Base-by-base conservation (phyloP, 2,329 filamentous ascomycete species). In the Mycosphaerella arachidis region DNA sequence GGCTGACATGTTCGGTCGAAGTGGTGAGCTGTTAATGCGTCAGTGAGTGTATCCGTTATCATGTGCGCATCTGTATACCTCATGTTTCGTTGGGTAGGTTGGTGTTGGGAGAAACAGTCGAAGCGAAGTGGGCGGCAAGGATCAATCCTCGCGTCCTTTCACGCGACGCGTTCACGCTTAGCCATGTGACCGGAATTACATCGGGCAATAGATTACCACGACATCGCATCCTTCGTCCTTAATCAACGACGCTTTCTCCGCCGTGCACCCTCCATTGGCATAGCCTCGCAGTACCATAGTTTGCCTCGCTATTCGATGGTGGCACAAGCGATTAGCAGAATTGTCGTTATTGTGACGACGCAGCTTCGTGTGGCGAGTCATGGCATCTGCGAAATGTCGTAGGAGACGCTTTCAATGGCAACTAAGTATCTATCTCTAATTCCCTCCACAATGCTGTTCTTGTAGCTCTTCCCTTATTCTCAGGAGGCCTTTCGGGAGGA, bases 1-100 rank as follows among this genome's bases (percentile, higher is more conserved):
- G 66, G 92, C 92, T 62, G 88, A 86, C 81, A 90, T 88, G 77
- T 87, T 91, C 68, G 86, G 83, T 75, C 88, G 87, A 62, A 95
- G 82, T 73, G 92, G 92, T 74, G 91, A 95, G 81, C 37, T 48
- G 27, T 18, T 56, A 27, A 9, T 18, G 20, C 24, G 30, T 56
- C 24, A 56, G 45, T 37, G 30, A 20, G 24, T 20, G 12, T 12
- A 3, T 9, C 27, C 27, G 50, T 52, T 1, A 16, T 8, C n/a
- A 12, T 33, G 24, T 10, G 50, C 10, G 12, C 4, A n/a, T 5
- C 1, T 13, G 30, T 31, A n/a, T 52, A 52, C 50, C 50, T 52
- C 50, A 52, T 52, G 50, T 33, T 20, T 13, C 30, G 29, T 52
- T 29, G 35, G 50, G 27, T 20, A 10, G 7, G 8, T 29, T 35